phyloP scores from a whole-genome alignment of 345 rosid species.

The Eucalyptus brandiana region DNA sequence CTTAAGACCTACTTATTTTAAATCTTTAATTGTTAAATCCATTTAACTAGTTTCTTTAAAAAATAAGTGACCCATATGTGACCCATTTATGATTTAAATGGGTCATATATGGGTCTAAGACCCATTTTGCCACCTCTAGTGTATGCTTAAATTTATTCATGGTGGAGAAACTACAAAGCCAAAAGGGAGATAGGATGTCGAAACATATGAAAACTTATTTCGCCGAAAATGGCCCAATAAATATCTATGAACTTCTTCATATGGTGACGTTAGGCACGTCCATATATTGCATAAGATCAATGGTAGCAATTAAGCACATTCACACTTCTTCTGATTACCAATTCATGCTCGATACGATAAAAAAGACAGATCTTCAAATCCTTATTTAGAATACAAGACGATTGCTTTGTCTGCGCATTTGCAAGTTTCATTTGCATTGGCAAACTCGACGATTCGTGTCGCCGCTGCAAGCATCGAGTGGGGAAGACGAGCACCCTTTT shows the following conservation, averaged over 20 bases:
- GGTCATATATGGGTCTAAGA: too few species aligned
- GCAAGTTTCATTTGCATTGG: background rate
- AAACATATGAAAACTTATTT: background rate
- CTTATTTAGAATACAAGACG: background rate
- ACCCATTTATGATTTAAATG: too few species aligned
- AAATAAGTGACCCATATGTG: too few species aligned
- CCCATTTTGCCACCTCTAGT: too few species aligned
- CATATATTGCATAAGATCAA: background rate
- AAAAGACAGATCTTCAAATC: background rate
- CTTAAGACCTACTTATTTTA: too few species aligned
- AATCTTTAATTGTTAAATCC: too few species aligned
- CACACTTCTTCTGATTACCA: background rate
- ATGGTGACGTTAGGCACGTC: background rate
- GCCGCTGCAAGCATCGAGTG: background rate
- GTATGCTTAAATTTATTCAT: too few species aligned
- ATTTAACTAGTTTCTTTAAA: too few species aligned
- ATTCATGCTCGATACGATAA: background rate
- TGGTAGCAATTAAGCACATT: background rate
- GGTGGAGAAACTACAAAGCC: too few species aligned
- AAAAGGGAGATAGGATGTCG: too few species aligned
- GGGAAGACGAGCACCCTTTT: background rate
- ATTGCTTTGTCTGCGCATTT: rapidly evolving
- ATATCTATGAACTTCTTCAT: background rate
- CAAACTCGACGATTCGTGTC: background rate
- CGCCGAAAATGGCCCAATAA: background rate